These are phyloP conservation scores for Aspergillus saccharolyticus DNA, from an alignment of 495 filamentous ascomycete genomes.

Conservation along the genomic window DNA sequence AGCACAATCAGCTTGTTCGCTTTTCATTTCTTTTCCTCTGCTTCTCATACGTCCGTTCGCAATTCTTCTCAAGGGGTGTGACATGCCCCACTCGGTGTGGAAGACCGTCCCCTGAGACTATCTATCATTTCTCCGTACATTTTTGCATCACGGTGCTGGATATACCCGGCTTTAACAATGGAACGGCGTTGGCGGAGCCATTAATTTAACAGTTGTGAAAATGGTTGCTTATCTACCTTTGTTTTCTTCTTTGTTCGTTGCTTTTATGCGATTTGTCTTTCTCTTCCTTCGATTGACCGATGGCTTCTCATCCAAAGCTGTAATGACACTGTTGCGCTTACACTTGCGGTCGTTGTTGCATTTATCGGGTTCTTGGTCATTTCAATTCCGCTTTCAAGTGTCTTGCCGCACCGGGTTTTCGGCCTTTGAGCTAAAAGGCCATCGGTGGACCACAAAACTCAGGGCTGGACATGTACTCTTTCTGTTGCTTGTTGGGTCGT, in stretches of 20 bases:
- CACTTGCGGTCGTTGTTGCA: constrained; percentile 14
- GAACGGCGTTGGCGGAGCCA: constrained; percentile 42
- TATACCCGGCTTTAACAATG: constrained; percentile 49
- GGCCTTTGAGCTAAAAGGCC: background rate
- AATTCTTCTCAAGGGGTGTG: background rate
- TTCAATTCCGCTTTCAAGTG: constrained; percentile 2
- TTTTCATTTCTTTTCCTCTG: constrained; percentile 7
- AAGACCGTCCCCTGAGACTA: constrained; percentile 15
- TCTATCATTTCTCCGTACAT: constrained; percentile 40
- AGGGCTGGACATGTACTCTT: background rate
- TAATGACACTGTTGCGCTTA: constrained; percentile 20
- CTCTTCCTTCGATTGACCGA: constrained; percentile 11
- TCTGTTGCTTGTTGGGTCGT: background rate
- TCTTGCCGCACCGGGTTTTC: background rate
- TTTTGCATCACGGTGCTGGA: constrained; percentile 52
- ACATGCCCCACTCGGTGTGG: background rate
- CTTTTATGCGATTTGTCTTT: constrained; percentile 2
- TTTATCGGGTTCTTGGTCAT: constrained; percentile 4
- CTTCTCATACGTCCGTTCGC: constrained; percentile 16
- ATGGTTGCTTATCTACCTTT: constrained; percentile 17
- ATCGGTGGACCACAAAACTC: too few relatives aligned
- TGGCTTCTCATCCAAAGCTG: constrained; percentile 19
- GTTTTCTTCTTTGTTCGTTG: constrained; percentile 17
- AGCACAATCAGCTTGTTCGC: constrained; percentile 19
- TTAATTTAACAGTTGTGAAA: constrained; percentile 21